Base-by-base conservation (phyloP, 345 rosid genomes). In the Ceriops zippeliana region DNA sequence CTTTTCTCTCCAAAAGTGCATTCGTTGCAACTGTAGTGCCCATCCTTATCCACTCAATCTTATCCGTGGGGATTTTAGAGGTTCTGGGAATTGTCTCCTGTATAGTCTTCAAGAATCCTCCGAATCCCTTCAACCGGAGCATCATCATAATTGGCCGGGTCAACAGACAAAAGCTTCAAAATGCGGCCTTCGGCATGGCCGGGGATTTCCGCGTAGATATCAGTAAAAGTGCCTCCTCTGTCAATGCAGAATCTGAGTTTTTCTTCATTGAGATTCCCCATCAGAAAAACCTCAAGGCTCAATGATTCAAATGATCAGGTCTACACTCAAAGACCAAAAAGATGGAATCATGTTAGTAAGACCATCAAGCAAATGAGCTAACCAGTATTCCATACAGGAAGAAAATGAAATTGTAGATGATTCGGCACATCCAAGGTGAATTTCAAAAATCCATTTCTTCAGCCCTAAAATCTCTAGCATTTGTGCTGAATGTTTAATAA, bases 1-100 rank as follows among this genome's bases (percentile, higher is more conserved):
- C 99, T 73, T 88, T 95, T 73, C 99, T 88, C 84, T 95, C 99
- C 82, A 95, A 67, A 65, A 95, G 85, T 0, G 99, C 97, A 78
- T 95, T 95, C 0, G 99, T 95, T 1, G 97, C 97, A 61, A 95
- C 99, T 59, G 97, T 91, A 0, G 99, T 95, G 19, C 99, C 97
- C 99, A 95, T 91, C 81, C 99, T 85, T 61, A 95, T 90, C 97
- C 97, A 95, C 65, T 95, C 97, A 21, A 95, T 95, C 69, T 86
- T 89, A 75, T 89, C 86, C 1, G 95, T 88, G 7, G 99, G 97
- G 73, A 95, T 84, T 75, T 91, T 95, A 0, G 87, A 82, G 9
- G 83, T 54, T 66, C 93, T 73, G 0, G 96, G 92, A 42, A 91
- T 87, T 84, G 78, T 88, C 65, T 30, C 96, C 83, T 0, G 89